Evolutionary conservation across 2,329 filamentous ascomycete genomes (phyloP).

Genomic region (Fusarium foetens): DNA sequence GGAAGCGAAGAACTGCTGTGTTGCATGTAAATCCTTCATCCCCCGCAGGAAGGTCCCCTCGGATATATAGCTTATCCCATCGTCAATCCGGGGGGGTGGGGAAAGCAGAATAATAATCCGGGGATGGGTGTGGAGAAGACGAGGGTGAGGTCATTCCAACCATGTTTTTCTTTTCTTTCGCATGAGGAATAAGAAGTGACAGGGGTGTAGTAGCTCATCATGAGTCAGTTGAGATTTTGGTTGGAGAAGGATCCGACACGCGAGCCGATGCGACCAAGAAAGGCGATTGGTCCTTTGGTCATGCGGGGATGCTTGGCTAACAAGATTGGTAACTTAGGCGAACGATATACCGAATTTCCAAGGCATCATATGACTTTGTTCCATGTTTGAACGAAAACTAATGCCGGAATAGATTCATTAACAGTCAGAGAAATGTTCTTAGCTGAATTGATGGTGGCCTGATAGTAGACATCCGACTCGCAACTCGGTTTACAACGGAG

Average conservation of each 20-base stretch:
- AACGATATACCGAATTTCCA: not conserved
- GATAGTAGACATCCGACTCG: not conserved
- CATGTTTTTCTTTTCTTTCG: constrained; percentile 16
- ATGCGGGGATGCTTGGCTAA: constrained; percentile 19
- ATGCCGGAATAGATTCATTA: not conserved
- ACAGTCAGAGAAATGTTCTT: not conserved
- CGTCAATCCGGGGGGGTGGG: constrained; percentile 38
- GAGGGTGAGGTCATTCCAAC: constrained; percentile 25
- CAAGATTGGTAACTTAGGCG: not conserved
- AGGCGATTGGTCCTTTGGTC: constrained; percentile 36
- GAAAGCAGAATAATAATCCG: constrained; percentile 37
- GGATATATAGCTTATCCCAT: constrained; percentile 39
- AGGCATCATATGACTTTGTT: not conserved
- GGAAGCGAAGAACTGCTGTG: not conserved
- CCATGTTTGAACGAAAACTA: not conserved
- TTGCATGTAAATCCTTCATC: not conserved
- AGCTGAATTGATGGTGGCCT: not conserved
- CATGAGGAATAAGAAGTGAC: not conserved
- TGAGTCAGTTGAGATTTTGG: not conserved
- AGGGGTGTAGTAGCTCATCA: constrained; percentile 1
- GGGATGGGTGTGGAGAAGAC: constrained; percentile 34
- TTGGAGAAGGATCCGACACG: constrained; percentile 38
- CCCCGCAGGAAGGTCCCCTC: constrained; percentile 14
- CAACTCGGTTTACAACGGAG: not conserved
- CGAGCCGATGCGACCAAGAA: constrained; percentile 43